These are phyloP conservation scores for Amesomyces nigricolor DNA, from an alignment of 2,329 filamentous ascomycete species.

Conservation along the genomic window DNA sequence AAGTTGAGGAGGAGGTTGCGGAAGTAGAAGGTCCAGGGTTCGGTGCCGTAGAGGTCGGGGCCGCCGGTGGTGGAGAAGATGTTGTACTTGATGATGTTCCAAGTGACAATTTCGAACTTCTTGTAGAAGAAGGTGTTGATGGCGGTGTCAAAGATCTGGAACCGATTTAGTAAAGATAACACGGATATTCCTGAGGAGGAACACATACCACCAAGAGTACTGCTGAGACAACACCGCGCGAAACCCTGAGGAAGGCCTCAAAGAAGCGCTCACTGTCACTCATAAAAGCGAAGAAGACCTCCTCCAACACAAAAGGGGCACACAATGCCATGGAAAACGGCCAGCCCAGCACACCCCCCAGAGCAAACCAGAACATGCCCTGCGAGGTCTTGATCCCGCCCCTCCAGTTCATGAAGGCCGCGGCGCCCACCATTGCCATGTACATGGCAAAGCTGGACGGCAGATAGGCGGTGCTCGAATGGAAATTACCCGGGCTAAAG, in stretches of 20 bases:
- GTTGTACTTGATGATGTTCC: constrained; percentile 96
- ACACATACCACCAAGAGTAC: constrained; percentile 61
- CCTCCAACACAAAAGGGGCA: constrained; percentile 74
- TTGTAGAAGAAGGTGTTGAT: constrained; percentile 84
- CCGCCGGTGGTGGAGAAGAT: constrained; percentile 78
- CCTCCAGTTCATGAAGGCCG: constrained; percentile 86
- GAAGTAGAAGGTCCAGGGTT: constrained; percentile 95
- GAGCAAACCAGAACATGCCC: constrained; percentile 86
- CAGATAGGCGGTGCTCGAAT: constrained; percentile 78
- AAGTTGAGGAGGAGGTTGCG: constrained; percentile 91
- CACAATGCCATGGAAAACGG: constrained; percentile 84
- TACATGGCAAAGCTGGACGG: constrained; percentile 98
- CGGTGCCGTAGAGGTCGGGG: constrained; percentile 88
- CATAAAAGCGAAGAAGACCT: constrained; percentile 54
- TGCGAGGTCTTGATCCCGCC: constrained; percentile 71
- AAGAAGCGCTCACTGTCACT: constrained; percentile 54
- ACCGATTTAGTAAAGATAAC: constrained; percentile 24
- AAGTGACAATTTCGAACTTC: constrained; percentile 68
- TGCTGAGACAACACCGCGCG: constrained; percentile 62
- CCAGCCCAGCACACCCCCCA: constrained; percentile 85
- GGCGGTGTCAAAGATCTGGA: constrained; percentile 60
- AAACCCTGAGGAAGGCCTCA: constrained; percentile 54
- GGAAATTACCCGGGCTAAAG: constrained; percentile 86
- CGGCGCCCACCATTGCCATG: constrained; percentile 75
- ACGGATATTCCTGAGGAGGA: background rate